Evolutionary conservation across 768 basidiomycete species (phyloP).

Genomic region (Termitomyces sp.): DNA sequence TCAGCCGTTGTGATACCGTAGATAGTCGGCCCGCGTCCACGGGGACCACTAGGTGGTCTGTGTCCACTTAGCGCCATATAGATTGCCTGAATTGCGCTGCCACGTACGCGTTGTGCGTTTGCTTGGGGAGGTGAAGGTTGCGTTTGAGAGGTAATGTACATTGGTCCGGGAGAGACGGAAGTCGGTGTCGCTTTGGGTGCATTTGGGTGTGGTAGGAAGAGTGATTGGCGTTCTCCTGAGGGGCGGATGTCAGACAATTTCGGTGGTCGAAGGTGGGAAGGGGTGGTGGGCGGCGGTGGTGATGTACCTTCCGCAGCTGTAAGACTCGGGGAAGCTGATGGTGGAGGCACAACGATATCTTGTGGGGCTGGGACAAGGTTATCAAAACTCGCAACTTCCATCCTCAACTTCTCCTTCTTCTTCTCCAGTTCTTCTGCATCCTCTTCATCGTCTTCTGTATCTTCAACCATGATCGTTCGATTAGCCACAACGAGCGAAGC

Average conservation of each 20-base stretch:
- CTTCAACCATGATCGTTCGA: constrained; percentile 17
- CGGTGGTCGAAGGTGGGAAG: constrained; percentile 16
- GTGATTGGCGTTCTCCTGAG: constrained; percentile 26
- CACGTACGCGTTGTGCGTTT: constrained; percentile 7
- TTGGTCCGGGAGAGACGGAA: constrained; percentile 42
- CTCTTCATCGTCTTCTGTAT: not conserved
- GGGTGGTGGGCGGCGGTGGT: constrained; percentile 7
- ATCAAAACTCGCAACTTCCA: not conserved
- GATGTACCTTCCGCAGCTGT: constrained; percentile 2
- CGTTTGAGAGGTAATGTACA: constrained; percentile 25
- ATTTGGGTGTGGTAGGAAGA: constrained; percentile 43
- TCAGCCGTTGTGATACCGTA: constrained; percentile 55
- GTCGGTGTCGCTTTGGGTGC: constrained; percentile 34
- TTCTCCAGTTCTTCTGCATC: not conserved
- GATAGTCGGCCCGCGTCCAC: constrained; percentile 42
- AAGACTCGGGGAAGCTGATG: not conserved
- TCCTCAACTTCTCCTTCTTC: constrained; percentile 1
- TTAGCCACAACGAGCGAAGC: constrained; percentile 17
- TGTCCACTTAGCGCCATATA: constrained; percentile 21
- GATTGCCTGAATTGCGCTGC: constrained; percentile 19
- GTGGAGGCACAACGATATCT: not conserved
- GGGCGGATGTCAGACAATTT: constrained; percentile 26
- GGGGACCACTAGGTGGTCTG: not conserved
- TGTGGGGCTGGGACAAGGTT: not conserved
- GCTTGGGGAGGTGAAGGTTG: constrained; percentile 10